Percentiles rank a stretch among this genome's conserved stretches.
phyloP scores from a whole-genome alignment of 73 alveolate species.

The Uronychia setigera region DNA sequence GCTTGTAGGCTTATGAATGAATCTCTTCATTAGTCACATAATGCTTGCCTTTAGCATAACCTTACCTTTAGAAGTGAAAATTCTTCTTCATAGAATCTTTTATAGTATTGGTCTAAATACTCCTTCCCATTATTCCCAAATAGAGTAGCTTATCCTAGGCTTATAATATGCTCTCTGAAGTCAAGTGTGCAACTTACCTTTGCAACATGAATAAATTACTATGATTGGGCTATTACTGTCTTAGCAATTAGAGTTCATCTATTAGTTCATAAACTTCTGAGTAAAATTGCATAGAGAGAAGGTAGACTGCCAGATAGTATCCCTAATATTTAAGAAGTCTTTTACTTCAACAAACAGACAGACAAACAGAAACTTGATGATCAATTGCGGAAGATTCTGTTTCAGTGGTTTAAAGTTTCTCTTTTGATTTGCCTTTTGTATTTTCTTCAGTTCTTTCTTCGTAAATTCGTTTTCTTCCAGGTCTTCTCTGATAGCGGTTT shows the following conservation, averaged over 20 bases:
- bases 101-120: background rate
- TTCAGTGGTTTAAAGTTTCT: background rate
- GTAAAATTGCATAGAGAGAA: slow-evolving; percentile 19
- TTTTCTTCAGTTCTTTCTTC: background rate
- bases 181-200: background rate
- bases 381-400: background rate
- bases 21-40: background rate
- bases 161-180: background rate
- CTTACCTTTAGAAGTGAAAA: background rate
- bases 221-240: slow-evolving; percentile 19
- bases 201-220: slow-evolving; percentile 27
- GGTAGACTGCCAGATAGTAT: slow-evolving; percentile 35
- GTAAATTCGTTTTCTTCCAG: background rate
- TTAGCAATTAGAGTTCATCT: slow-evolving; percentile 22
- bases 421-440: background rate
- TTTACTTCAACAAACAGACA: background rate
- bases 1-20: background rate
- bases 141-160: background rate
- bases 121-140: background rate
- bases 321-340: slow-evolving; percentile 3
- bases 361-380: background rate
- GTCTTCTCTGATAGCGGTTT: background rate
- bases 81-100: background rate
- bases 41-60: background rate
- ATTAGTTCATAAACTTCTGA: slow-evolving; percentile 36